phyloP scores from a whole-genome alignment of 768 basidiomycete genomes.

The Lentinula boryana region DNA sequence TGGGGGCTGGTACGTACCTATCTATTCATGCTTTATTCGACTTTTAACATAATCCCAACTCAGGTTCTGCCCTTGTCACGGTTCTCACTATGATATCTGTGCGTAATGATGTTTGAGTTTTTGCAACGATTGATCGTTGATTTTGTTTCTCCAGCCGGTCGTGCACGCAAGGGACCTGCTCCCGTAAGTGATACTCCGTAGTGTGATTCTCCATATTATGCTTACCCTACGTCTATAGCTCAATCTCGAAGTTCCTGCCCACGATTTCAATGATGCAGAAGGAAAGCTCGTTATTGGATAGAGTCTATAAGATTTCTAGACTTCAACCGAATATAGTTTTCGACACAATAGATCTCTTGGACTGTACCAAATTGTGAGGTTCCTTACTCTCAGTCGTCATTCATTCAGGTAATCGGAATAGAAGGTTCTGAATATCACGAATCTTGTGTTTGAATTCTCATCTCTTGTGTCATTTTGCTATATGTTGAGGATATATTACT shows the following conservation, averaged over 20 bases:
- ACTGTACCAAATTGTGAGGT: background rate
- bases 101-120: slow-evolving; percentile 21
- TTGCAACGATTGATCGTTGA: background rate
- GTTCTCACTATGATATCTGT: slow-evolving; percentile 98
- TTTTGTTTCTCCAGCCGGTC: slow-evolving; percentile 58
- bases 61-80: slow-evolving; percentile 98
- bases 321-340: background rate
- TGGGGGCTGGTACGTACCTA: slow-evolving; percentile 82
- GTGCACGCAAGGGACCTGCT: slow-evolving; percentile 93
- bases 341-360: background rate
- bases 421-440: background rate
- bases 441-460: background rate
- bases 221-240: slow-evolving; percentile 38
- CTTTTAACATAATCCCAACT: background rate
- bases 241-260: slow-evolving; percentile 89
- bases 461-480: background rate
- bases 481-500: background rate
- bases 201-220: background rate
- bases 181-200: slow-evolving; percentile 51
- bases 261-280: slow-evolving; percentile 85
- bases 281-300: slow-evolving; percentile 86
- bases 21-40: background rate
- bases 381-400: background rate
- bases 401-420: background rate
- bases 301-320: slow-evolving; percentile 7